Base-by-base conservation (phyloP, 495 filamentous ascomycete species). In the Xylaria venustula region DNA sequence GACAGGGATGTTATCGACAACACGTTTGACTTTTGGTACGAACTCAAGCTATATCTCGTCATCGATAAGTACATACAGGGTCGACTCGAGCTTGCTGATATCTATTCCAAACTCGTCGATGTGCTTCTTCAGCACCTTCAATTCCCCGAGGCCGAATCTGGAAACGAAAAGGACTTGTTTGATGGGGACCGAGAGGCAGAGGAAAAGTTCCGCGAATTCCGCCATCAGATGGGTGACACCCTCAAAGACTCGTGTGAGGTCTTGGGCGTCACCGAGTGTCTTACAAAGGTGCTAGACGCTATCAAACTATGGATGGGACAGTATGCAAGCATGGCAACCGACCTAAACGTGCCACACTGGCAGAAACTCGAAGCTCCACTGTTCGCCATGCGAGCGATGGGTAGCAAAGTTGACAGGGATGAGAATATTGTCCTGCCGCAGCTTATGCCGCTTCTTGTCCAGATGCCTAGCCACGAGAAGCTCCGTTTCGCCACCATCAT, bases 21-120 rank as follows among this genome's bases (percentile, higher is more conserved):
- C 60, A 99, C 94, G 0, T 98, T 98, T 73, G 85, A 86, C 52
- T 98, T 98, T 77, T 99, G 94, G 94, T 98, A 95, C 73, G 94
- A 99, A 72, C 78, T 99, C 54, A 99, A 99, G 78, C 92, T 96
- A 76, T 97, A 96, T 68, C 80, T 98, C 32, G 90, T 91, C 7
- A 74, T 98, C 34, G 93, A 97, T 7, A 88, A 87, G 60, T 98
- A 96, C 68, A 88, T 87, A n/a, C 82, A 91, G 57, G 89, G 93
- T 15, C 84, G 93, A 28, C 66, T 88, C 54, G 79, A 87, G 56
- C 88, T 88, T 63, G 79, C 88, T 32, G 89, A 92, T 59, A 79
- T 96, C 47, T 98, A 90, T 73, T 87, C 90, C 6, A 85, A 89
- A 70, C 78, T 99, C 30, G 93, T 98, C 47, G 92, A 97, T 71